Conservation (phyloP, 1,284 basidiomycete genomes). For the Ceratobasidium sp. region DNA sequence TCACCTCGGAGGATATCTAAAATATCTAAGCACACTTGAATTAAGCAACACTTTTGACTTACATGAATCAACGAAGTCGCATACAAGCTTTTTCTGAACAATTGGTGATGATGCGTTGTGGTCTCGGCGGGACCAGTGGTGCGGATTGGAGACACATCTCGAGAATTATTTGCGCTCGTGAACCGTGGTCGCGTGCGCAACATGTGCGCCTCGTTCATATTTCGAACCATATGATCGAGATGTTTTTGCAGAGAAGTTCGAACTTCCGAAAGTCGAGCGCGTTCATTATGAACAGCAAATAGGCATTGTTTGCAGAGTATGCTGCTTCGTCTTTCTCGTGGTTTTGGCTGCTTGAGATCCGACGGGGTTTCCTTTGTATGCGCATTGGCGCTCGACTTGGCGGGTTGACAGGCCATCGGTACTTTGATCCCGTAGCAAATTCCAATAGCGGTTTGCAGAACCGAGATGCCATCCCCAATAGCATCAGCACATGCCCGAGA, state of each 20-base stretch:
- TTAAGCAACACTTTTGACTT: neutral
- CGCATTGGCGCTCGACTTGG: neutral
- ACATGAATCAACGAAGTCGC: conserved; percentile 32
- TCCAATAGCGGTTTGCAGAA: conserved; percentile 21
- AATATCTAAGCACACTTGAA: neutral
- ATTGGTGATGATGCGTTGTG: conserved; percentile 25
- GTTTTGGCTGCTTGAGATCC: neutral
- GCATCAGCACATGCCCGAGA: conserved; percentile 14
- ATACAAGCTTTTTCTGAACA: conserved; percentile 36
- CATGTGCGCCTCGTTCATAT: conserved; percentile 34
- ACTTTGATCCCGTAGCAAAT: conserved; percentile 21
- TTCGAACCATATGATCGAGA: conserved; percentile 16
- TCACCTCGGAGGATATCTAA: conserved; percentile 32
- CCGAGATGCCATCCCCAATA: conserved; percentile 14
- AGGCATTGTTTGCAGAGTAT: neutral
- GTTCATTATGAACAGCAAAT: conserved; percentile 4
- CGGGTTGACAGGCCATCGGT: neutral
- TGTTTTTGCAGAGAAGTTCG: conserved; percentile 5
- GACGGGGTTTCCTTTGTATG: neutral
- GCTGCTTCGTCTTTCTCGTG: neutral
- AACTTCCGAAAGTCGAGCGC: neutral
- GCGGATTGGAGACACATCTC: neutral
- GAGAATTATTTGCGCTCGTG: neutral
- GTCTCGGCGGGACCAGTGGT: neutral
- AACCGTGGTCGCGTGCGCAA: neutral